Base-by-base conservation (phyloP, 2,329 filamentous ascomycete species). In the Colletotrichum camelliae region DNA sequence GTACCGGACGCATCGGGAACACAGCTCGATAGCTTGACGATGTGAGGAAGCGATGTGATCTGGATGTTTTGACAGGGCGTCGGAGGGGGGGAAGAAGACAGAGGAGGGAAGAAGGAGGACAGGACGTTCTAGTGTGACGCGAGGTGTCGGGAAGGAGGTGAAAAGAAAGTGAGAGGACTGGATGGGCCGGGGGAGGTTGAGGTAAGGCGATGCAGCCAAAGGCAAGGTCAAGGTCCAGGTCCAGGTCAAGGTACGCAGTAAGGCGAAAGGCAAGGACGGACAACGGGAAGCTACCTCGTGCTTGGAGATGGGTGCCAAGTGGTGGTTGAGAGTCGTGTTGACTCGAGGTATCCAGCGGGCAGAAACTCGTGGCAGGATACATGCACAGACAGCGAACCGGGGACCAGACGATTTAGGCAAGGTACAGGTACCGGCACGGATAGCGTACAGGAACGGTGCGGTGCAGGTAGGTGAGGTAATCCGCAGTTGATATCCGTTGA, bases 1-100 rank as follows among this genome's bases (percentile, higher is more conserved):
- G 33, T 62, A 76, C 62, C 75, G 66, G 70, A 77, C 69, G 74
- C 78, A 79, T 79, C 71, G 77, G 61, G 71, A 68, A 48, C 66
- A 67, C 61, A 73, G 69, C 35, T 58, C 39, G 74, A 48, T 48
- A 61, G 57, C 43, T 74, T 55, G 24, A 72, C 61, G 55, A 61
- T 29, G 29, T n/a, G 68, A 67, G 43, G 43, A 48, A 48, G 43
- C 21, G 62, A 52, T 64, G 55, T 61, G 62, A 62, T 67, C 35
- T 52, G 29, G 68, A 72, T 43, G 61, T 21, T 33, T 64, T 71
- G 18, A 52, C 67, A 33, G 60, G 67, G 57, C 35, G 71, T 58
- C 24, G 48, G 37, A 33, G 9, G n/a, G 37, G 37, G 31, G 60
- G 16, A 48, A n/a, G 64, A 27, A 57, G 37, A 52, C 24, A n/a